These are phyloP conservation scores for Stenogyne calaminthoides DNA, from an alignment of 305 asterid genomes.

Conservation along the genomic window DNA sequence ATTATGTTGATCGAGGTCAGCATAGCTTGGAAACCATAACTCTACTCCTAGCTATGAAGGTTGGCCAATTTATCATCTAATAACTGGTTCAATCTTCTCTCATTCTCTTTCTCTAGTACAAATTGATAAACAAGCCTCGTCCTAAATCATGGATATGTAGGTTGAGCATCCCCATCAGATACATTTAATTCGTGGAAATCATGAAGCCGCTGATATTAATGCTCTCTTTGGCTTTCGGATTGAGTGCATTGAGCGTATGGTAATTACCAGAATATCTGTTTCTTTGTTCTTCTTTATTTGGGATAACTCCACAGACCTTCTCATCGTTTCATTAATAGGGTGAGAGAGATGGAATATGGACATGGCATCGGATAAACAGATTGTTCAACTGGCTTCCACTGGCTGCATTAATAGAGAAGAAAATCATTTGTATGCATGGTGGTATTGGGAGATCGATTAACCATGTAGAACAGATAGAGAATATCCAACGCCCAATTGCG, in stretches of 20 bases:
- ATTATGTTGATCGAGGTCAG: constrained; percentile 99
- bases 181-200: constrained; percentile 98
- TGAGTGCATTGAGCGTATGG: constrained; percentile 79
- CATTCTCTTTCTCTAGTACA: constrained; percentile 13
- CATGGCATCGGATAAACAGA: constrained; percentile 97
- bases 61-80: constrained; percentile 24
- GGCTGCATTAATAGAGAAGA: constrained; percentile 97
- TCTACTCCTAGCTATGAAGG: constrained; percentile 98
- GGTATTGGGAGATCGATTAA: constrained; percentile 99
- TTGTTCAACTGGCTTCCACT: constrained; percentile 99
- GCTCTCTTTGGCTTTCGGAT: constrained; percentile 95
- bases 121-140: constrained; percentile 29
- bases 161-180: constrained; percentile 88
- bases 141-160: constrained; percentile 37
- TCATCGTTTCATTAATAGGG: constrained; percentile 65
- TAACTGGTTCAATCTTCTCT: constrained; percentile 17
- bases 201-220: constrained; percentile 99
- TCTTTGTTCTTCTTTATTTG: constrained; percentile 18
- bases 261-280: constrained; percentile 22
- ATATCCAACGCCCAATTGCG: constrained; percentile 93
- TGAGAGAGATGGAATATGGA: constrained; percentile 99
- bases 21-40: constrained; percentile 99
- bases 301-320: constrained; percentile 26
- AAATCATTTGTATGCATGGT: constrained; percentile 98
- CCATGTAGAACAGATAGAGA: constrained; percentile 95